Base-by-base conservation (phyloP, 106 monocot genomes). In the Allium sativum region DNA sequence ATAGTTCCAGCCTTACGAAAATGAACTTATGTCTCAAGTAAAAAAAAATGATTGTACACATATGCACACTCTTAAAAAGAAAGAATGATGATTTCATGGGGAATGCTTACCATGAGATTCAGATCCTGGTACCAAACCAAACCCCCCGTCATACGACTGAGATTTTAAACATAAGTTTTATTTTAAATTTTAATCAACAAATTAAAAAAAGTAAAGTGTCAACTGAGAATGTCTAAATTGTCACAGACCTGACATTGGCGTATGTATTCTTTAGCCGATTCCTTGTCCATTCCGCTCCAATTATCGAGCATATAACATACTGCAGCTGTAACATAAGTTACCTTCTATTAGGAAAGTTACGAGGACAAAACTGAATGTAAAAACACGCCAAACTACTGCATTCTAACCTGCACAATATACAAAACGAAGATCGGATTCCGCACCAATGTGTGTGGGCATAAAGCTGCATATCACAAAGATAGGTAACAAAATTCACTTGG, bases 91-190 rank as follows among this genome's bases (percentile, higher is more conserved):
- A 31, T 31, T 31, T 31, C 31, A 31, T 31, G 31, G 31, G 42
- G 12, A 19, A 12, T 41, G 42, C 83, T 74, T 83, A 98, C 98
- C 98, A 98, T 98, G 98, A 80, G 98, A 98, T 72, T 98, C 98
- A 44, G 85, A 78, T 61, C 98, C 88, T 53, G 98, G 98, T 55
- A 85, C 82, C 56, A 98, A 72, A 45, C 98, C 88, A 77, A 98
- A 98, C 51, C 92, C 98, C 59, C 98, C 98, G 81, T 98, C 98
- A 83, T 92, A 98, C 48, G 92, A 92, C 98, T 98, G 84, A 55
- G 85, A 69, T 42, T 6, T 70, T 45, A 56, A 64, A 21, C 5
- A 7, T 9, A 72, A 68, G 52, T 61, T 14, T 10, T 7, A 56
- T 44, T 9, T 58, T 31, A 42, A 48, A 16, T 10, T 21, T 22